Conservation (phyloP, 1,284 basidiomycete species). For the Cutaneotrichosporon spelunceum region DNA sequence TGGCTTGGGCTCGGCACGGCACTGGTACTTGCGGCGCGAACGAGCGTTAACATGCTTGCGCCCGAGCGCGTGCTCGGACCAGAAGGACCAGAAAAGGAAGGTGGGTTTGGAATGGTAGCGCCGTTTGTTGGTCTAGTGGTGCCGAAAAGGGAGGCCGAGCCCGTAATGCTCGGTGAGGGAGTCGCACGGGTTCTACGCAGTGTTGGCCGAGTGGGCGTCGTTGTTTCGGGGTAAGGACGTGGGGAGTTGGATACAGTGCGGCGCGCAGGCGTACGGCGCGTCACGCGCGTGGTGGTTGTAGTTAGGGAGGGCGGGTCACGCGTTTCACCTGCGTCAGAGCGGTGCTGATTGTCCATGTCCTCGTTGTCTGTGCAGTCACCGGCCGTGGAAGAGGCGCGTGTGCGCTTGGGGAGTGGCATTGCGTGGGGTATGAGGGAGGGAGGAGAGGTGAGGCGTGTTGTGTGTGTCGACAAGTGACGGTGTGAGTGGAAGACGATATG, state of each 20-base stretch:
- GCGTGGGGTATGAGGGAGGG: background rate
- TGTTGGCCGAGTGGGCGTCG: constrained; percentile 4
- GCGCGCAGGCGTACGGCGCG: constrained; percentile 3
- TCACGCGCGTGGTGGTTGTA: background rate
- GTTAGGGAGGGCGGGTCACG: background rate
- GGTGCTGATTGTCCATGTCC: constrained; percentile 10
- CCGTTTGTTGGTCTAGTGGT: background rate
- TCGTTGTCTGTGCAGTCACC: constrained; percentile 10
- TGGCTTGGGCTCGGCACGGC: constrained; percentile 33
- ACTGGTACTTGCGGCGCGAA: constrained; percentile 24
- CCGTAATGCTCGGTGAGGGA: background rate
- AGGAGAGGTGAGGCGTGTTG: background rate
- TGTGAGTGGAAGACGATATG: background rate
- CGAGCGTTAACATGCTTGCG: background rate
- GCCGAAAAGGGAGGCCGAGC: constrained; percentile 7
- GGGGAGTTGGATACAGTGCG: constrained; percentile 11
- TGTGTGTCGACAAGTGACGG: background rate
- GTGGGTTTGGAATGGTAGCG: background rate
- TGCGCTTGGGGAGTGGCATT: constrained; percentile 28
- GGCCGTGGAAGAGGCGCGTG: constrained; percentile 18
- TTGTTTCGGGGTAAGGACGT: background rate
- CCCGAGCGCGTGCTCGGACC: constrained; percentile 11
- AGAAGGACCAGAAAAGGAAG: constrained; percentile 4
- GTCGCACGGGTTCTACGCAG: constrained; percentile 4
- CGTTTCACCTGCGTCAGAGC: background rate